These are phyloP conservation scores for Poa annua DNA, from an alignment of 176 grass and related monocot species.

Conservation along the genomic window DNA sequence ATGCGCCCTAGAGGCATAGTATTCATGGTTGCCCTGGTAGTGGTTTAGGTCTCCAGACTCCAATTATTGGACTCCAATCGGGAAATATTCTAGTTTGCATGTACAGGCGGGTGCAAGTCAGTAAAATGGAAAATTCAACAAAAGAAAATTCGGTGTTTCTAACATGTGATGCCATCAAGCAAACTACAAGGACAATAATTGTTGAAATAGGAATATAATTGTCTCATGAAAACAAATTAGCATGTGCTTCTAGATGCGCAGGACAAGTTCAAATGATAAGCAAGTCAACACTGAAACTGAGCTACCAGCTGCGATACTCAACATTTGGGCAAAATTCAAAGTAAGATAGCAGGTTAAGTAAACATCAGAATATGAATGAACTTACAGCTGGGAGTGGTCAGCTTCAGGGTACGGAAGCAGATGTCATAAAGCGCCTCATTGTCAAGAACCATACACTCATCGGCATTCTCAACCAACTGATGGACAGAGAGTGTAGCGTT, in stretches of 20 bases:
- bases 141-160: not conserved
- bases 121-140: not conserved
- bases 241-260: not conserved
- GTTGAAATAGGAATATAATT: not conserved
- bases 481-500: slow-evolving; percentile 89
- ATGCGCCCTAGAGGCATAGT: not conserved
- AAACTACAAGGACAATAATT: not conserved
- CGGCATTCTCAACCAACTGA: slow-evolving; percentile 87
- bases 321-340: not conserved
- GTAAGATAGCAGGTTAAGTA: not conserved
- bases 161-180: not conserved
- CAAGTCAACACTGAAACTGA: not conserved
- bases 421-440: slow-evolving; percentile 91
- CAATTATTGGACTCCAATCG: too few relatives aligned
- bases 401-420: slow-evolving; percentile 85
- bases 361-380: slow-evolving; percentile 20
- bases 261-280: not conserved
- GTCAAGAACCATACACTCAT: slow-evolving; percentile 91
- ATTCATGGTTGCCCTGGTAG: not conserved
- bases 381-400: slow-evolving; percentile 93
- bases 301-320: not conserved
- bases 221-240: slow-evolving; percentile 3
- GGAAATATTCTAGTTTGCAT: too few relatives aligned
- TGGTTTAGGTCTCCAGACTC: too few relatives aligned
- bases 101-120: not conserved